Evolutionary conservation across 768 basidiomycete genomes (phyloP).

Genomic region (Auricularia heimuer): DNA sequence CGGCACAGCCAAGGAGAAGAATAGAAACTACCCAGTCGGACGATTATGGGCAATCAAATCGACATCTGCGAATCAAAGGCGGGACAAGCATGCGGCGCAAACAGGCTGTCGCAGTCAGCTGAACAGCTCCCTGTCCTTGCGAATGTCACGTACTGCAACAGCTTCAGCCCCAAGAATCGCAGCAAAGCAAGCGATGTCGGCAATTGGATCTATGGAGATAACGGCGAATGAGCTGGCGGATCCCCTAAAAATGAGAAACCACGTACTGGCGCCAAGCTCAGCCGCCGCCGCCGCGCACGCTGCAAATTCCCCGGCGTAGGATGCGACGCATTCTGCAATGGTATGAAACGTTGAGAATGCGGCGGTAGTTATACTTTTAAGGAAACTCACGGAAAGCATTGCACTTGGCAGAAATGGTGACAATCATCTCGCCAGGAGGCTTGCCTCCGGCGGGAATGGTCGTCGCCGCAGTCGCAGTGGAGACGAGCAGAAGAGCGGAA

Average conservation of each 20-base stretch:
- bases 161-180: neutral
- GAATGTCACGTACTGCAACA: neutral
- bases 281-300: neutral
- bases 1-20: no score
- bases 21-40: no score
- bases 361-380: neutral
- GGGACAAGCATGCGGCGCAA: neutral
- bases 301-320: neutral
- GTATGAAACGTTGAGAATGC: neutral
- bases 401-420: neutral
- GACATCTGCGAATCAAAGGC: neutral
- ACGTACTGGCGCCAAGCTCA: neutral
- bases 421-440: neutral
- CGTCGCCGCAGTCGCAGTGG: neutral
- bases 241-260: neutral
- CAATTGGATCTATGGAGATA: neutral
- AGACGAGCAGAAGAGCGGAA: neutral
- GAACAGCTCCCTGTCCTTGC: neutral
- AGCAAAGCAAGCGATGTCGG: neutral
- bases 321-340: neutral
- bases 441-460: neutral
- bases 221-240: neutral
- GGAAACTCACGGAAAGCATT: neutral
- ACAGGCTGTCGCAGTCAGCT: neutral
- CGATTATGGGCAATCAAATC: no score